Evolutionary conservation across 2,329 filamentous ascomycete genomes (phyloP), one percentile per base, ranked within the genome.

Genomic region (Trichoderma sp.): DNA sequence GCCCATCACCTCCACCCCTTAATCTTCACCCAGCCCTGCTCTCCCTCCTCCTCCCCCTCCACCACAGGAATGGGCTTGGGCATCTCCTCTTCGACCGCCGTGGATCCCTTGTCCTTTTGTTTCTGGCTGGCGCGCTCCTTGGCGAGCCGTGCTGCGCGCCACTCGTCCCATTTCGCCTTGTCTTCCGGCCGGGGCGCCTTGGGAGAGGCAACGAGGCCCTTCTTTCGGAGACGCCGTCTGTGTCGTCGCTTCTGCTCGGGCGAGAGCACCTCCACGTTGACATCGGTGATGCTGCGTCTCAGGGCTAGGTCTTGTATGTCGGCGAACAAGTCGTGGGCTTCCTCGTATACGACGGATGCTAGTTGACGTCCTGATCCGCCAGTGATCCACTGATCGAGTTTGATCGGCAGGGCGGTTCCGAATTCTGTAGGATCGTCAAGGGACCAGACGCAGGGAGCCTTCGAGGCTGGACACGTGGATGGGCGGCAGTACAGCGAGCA

Each of bases 331-430:
- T 87, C 85, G 7, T 75, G 74, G 1, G 80, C 67, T 43, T 84
- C 79, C 57, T 85, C 80, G 5, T 72, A 69, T 1, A 78, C 68
- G 50, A 74, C 72, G n/a, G 72, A 72, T 15, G 75, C 73, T 3
- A 80, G 50, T 1, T 68, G 70, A 44, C 83, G 81, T 5, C 82
- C 83, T 41, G 74, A 75, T 1, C 85, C 85, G 17, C 83, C 81
- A 0, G 83, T 84, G 9, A 78, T 72, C 85, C 85, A 88, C 69
- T 88, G 81, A 71, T 89, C 86, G 14, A 88, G 71, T 76, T 88
- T 88, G 64, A 86, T 81, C 3, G 86, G 86, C 52, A 88, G 78
- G 1, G 85, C 83, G 45, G 78, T 79, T n/a, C 85, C 86, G 73
- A 86, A 88, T 28, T 81, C 81, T 0, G 81, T 81, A 0, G 86